These are phyloP conservation scores for Cryptosporidium ryanae DNA, from an alignment of 169 alveolate species.

Conservation along the genomic window DNA sequence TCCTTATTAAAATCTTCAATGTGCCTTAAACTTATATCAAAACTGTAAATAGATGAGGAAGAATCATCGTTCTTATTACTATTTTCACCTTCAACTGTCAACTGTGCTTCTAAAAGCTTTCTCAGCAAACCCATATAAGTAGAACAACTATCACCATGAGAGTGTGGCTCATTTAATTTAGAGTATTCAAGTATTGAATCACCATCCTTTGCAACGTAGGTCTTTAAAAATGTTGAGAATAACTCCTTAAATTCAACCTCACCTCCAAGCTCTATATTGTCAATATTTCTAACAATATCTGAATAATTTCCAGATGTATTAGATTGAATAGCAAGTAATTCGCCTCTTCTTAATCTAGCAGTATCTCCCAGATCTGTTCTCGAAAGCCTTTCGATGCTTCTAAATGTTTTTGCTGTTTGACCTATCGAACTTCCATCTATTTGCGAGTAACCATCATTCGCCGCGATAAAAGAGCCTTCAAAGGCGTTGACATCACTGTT, in stretches of 20 bases:
- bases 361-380: conserved; percentile 61
- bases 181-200: conserved; percentile 31
- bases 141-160: neutral
- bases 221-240: conserved; percentile 38
- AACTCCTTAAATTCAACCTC: conserved; percentile 66
- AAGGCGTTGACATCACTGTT: conserved; percentile 19
- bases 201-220: conserved; percentile 53
- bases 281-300: conserved; percentile 10
- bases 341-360: conserved; percentile 24
- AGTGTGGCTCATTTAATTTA: neutral
- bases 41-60: conserved; percentile 10
- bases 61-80: conserved; percentile 3
- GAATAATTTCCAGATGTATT: conserved; percentile 35
- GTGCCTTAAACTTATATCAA: conserved; percentile 70
- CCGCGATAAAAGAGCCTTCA: conserved; percentile 19
- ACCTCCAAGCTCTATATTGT: conserved; percentile 30
- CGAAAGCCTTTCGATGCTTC: conserved; percentile 30
- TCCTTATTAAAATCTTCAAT: conserved; percentile 40
- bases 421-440: conserved; percentile 52
- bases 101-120: conserved; percentile 54
- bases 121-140: conserved; percentile 51
- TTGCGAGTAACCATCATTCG: conserved; percentile 68
- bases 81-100: conserved; percentile 36
- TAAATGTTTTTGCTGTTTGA: conserved; percentile 40
- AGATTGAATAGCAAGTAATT: conserved; percentile 16